A percentile compares a stretch with the other conserved stretches of the same genome.
phyloP scores from a whole-genome alignment of 2,329 filamentous ascomycete genomes.

The Microcyclosporella mali region DNA sequence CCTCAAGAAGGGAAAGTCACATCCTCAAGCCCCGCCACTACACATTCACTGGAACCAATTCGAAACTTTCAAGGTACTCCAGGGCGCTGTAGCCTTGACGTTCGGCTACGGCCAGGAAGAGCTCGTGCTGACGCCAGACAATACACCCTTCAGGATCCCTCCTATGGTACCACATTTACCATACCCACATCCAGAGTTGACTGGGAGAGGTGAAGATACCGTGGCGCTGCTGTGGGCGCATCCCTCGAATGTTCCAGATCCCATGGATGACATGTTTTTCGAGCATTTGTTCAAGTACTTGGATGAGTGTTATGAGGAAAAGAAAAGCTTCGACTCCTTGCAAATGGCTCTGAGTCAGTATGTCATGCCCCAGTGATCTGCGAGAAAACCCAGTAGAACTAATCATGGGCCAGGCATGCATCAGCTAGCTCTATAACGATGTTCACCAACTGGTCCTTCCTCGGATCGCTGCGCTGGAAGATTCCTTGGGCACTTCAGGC shows the following conservation, averaged over 20 bases:
- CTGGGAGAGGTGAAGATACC: slow-evolving; percentile 4
- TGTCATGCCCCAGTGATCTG: not conserved
- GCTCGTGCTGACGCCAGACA: slow-evolving; percentile 4
- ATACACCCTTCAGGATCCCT: not conserved
- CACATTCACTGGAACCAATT: slow-evolving; percentile 12
- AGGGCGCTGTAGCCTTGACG: slow-evolving; percentile 6
- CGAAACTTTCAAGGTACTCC: slow-evolving; percentile 13
- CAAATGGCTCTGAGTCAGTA: slow-evolving; percentile 8
- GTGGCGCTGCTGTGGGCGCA: slow-evolving; percentile 6
- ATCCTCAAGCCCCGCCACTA: slow-evolving; percentile 8
- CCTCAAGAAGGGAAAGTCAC: slow-evolving; percentile 1
- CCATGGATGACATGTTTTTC: slow-evolving; percentile 9
- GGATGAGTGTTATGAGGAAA: slow-evolving; percentile 2
- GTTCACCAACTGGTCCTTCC: slow-evolving; percentile 1
- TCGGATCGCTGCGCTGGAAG: slow-evolving; percentile 10
- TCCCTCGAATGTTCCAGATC: slow-evolving; percentile 3
- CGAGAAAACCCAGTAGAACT: not conserved
- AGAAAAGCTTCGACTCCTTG: slow-evolving; percentile 2
- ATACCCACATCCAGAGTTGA: slow-evolving; percentile 1
- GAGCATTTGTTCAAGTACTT: slow-evolving; percentile 7
- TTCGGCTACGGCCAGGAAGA: slow-evolving; percentile 7
- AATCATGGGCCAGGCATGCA: slow-evolving; percentile 3
- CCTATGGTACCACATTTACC: slow-evolving; percentile 6
- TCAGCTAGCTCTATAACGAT: slow-evolving; percentile 6
- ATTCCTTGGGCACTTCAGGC: slow-evolving; percentile 9